Evolutionary conservation across 2,329 filamentous ascomycete species (phyloP).

Genomic region (Neofusicoccum umdonicola): DNA sequence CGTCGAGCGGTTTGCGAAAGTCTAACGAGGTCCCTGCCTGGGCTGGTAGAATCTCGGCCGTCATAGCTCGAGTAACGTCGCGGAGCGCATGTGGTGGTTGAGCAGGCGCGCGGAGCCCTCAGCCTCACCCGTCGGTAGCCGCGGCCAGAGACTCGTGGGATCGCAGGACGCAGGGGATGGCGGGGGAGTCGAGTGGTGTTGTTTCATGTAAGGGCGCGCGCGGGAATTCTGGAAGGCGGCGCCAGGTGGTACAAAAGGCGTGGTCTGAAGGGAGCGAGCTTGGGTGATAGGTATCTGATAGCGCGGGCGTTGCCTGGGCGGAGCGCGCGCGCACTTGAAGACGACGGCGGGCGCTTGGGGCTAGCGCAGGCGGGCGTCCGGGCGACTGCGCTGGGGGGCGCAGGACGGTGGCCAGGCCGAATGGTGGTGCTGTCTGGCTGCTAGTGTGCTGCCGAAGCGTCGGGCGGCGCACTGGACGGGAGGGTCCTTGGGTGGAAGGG

Average conservation of each 20-base stretch:
- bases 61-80: slow-evolving; percentile 14
- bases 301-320: background rate
- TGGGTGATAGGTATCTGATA: slow-evolving; percentile 14
- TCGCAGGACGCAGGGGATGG: background rate
- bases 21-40: slow-evolving; percentile 15
- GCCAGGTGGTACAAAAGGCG: slow-evolving; percentile 10
- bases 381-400: background rate
- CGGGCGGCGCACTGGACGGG: background rate
- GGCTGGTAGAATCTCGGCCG: slow-evolving; percentile 16
- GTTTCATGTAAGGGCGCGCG: slow-evolving; percentile 6
- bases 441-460: slow-evolving; percentile 1
- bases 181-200: background rate
- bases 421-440: background rate
- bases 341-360: background rate
- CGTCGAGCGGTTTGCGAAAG: slow-evolving; percentile 13
- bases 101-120: slow-evolving; percentile 5
- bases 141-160: background rate
- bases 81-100: background rate
- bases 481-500: slow-evolving; percentile 7
- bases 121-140: slow-evolving; percentile 16
- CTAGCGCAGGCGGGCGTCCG: slow-evolving; percentile 14
- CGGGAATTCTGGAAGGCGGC: background rate
- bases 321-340: background rate
- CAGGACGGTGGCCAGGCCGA: background rate
- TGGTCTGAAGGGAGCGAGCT: background rate